A percentile compares a stretch with the other conserved stretches of the same genome.
Evolutionary conservation across 2,329 filamentous ascomycete genomes (phyloP).

Genomic region (Aspergillus sp.): DNA sequence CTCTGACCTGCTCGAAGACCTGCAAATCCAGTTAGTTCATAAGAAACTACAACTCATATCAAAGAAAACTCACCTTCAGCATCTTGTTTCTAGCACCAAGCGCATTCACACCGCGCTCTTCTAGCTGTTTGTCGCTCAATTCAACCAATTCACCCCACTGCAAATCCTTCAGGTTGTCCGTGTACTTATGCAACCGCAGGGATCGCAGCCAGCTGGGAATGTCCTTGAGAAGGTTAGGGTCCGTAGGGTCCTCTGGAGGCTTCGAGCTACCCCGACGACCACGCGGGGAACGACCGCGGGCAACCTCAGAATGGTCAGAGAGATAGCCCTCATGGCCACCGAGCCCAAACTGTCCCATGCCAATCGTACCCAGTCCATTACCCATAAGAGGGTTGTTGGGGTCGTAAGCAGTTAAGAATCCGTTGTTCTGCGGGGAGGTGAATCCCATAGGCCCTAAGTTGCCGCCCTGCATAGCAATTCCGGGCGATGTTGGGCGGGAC

Average conservation of each 20-base stretch:
- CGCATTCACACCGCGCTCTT: slow-evolving; percentile 91
- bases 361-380: slow-evolving; percentile 69
- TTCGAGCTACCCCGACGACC: slow-evolving; percentile 93
- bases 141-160: slow-evolving; percentile 93
- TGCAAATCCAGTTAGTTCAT: slow-evolving; percentile 34
- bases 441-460: slow-evolving; percentile 68
- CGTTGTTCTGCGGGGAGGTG: slow-evolving; percentile 88
- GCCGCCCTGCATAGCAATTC: slow-evolving; percentile 71
- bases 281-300: slow-evolving; percentile 84
- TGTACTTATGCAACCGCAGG: slow-evolving; percentile 96
- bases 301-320: slow-evolving; percentile 90
- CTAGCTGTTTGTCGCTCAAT: slow-evolving; percentile 87
- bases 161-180: slow-evolving; percentile 95
- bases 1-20: slow-evolving; percentile 94
- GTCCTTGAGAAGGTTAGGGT: slow-evolving; percentile 84
- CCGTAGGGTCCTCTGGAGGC: slow-evolving; percentile 95
- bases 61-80: slow-evolving; percentile 70
- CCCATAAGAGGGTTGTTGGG: slow-evolving; percentile 67
- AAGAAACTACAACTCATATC: not conserved
- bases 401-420: slow-evolving; percentile 88
- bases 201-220: slow-evolving; percentile 96
- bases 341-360: slow-evolving; percentile 69
- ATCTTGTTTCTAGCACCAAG: slow-evolving; percentile 94
- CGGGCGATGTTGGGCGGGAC: slow-evolving; percentile 87
- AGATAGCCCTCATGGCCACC: slow-evolving; percentile 79